A percentile compares a stretch with the other conserved stretches of the same genome.
Evolutionary conservation across 768 basidiomycete species (phyloP).

Genomic region (Lentinula boryana): DNA sequence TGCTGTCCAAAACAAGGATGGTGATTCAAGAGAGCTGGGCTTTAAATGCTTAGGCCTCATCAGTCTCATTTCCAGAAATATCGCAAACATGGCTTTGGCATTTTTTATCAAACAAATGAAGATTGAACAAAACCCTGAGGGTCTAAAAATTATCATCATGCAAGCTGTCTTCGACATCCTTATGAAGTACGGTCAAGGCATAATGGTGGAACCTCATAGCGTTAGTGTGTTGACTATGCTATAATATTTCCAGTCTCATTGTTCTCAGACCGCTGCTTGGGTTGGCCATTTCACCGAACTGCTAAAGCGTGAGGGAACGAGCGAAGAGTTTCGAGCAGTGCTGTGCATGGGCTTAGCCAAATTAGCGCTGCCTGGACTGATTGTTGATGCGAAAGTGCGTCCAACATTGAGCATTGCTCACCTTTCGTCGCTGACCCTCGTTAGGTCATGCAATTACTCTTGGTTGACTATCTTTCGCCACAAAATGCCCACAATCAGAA

Average conservation of each 20-base stretch:
- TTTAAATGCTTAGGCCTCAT: constrained; percentile 2
- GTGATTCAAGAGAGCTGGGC: not conserved
- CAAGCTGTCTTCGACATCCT: constrained; percentile 81
- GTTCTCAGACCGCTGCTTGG: constrained; percentile 42
- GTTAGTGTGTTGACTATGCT: constrained; percentile 16
- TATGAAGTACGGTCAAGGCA: constrained; percentile 71
- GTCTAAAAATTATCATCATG: constrained; percentile 64
- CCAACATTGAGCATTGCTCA: not conserved
- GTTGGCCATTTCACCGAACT: constrained; percentile 44
- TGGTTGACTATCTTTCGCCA: constrained; percentile 68
- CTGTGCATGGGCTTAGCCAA: constrained; percentile 82
- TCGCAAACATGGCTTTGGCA: not conserved
- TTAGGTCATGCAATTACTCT: constrained; percentile 24
- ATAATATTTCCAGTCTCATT: not conserved
- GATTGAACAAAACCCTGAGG: constrained; percentile 29
- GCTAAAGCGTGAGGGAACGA: constrained; percentile 30
- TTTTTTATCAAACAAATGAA: constrained; percentile 4
- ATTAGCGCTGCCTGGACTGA: constrained; percentile 70
- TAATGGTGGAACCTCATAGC: constrained; percentile 34
- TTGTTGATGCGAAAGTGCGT: constrained; percentile 64
- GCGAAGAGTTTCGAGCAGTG: constrained; percentile 53
- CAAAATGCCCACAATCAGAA: constrained; percentile 77
- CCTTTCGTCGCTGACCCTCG: constrained; percentile 41
- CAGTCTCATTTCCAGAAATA: not conserved
- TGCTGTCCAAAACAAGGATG: constrained; percentile 2